phyloP scores from a whole-genome alignment of 2,329 filamentous ascomycete genomes.

The Claviceps sp. region DNA sequence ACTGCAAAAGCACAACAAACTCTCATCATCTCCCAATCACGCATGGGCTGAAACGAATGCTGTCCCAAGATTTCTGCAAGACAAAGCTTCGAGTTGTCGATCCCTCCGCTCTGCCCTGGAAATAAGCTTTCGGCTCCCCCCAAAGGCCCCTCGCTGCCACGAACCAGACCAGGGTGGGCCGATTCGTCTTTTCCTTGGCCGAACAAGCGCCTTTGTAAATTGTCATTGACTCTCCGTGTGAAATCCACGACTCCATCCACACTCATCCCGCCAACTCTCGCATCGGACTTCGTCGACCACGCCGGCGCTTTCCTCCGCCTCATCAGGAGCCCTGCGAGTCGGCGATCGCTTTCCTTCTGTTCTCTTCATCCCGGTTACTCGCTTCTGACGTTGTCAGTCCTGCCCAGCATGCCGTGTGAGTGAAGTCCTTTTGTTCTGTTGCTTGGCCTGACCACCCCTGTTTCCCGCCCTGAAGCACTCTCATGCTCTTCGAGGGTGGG shows the following conservation, averaged over 20 bases:
- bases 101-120: too few relatives aligned
- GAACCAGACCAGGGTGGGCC: neutral
- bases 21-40: too few relatives aligned
- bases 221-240: neutral
- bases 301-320: slow-evolving; percentile 5
- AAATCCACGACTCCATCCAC: slow-evolving; percentile 4
- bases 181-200: neutral
- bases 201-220: neutral
- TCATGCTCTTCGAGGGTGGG: neutral
- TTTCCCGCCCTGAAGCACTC: slow-evolving; percentile 3
- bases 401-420: slow-evolving; percentile 26
- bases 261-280: neutral
- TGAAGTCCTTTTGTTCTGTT: neutral
- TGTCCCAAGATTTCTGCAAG: too few relatives aligned
- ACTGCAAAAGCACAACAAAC: too few relatives aligned
- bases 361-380: slow-evolving; percentile 7
- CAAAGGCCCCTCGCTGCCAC: neutral
- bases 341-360: neutral
- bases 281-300: neutral
- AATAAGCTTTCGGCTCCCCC: too few relatives aligned
- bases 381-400: slow-evolving; percentile 12
- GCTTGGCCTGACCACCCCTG: neutral
- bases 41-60: too few relatives aligned
- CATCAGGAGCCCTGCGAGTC: slow-evolving; percentile 7
- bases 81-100: too few relatives aligned